Base-by-base conservation (phyloP, 2,329 filamentous ascomycete species). In the Ustilaginoidea virens region DNA sequence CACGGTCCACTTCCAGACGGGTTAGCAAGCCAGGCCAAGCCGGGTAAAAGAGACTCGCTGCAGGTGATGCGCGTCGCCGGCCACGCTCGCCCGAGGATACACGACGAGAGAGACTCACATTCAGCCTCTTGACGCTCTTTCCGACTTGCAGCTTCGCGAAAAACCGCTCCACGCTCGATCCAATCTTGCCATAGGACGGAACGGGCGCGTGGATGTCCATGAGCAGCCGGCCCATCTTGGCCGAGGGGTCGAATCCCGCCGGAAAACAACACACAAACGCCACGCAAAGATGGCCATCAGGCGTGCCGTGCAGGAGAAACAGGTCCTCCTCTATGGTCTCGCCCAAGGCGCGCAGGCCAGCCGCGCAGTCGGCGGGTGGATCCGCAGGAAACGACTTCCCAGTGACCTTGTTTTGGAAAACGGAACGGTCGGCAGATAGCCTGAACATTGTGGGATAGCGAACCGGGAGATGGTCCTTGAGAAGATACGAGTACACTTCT, bases 311-410 rank as follows among this genome's bases (percentile, higher is more conserved):
- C 5, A 69, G 46, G 2, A 70, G 44, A 29, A 71, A 66, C 13
- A 71, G 37, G 36, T 71, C 66, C 30, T 70, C 66, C 33, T 70
- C 66, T 3, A 70, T 52, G 0, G 58, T 66, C 39, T 63, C 55
- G n/a, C 53, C 61, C 1, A 69, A 42, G 5, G 49, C 43, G 11
- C 49, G 41, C 11, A 68, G 47, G 4, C 56, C 52, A 1, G 44
- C 44, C 2, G 46, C 30, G 0, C 48, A 35, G 16, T 57, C 50
- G 1, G 34, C 19, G 0, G 49, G 45, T 1, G 49, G 40, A 0
- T 39, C 11, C 2, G 48, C 39, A 1, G 58, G 46, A 8, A 47
- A 49, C 0, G 36, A 27, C 5, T 30, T 30, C 5, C 40, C 38
- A 0, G 59, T 66, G 25, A 56, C 49, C 2, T 39, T 36, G 33